Conservation (phyloP, 805 yeast species). For the Phaffomyces antillensis region DNA sequence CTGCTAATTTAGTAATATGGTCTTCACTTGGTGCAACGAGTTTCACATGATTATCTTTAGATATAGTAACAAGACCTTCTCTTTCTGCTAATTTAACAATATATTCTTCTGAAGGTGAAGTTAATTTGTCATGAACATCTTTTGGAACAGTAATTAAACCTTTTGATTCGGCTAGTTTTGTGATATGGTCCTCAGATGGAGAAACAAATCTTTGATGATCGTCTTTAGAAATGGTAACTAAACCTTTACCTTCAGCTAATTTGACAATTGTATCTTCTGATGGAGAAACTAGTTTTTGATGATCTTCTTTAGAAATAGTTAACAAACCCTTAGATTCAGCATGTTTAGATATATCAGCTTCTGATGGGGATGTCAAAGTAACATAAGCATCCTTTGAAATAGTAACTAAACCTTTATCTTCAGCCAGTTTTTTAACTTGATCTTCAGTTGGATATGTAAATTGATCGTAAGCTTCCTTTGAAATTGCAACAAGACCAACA, state of each 20-base stretch:
- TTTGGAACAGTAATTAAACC: no score
- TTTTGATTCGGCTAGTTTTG: no score
- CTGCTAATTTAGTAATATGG: constrained; percentile 4
- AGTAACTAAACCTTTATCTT: constrained; percentile 7
- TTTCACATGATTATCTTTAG: constrained; percentile 7
- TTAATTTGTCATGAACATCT: no score
- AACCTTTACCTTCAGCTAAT: constrained; percentile 4
- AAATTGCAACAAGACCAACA: constrained; percentile 9
- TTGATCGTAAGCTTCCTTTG: not conserved
- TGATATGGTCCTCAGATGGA: constrained; percentile 15
- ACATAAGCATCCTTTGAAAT: no score
- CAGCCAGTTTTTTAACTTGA: constrained; percentile 16
- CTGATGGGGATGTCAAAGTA: constrained; percentile 5
- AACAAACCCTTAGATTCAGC: constrained; percentile 2
- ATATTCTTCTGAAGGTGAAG: no score
- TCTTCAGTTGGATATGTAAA: constrained; percentile 7
- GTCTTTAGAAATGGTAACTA: constrained; percentile 4
- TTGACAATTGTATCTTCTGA: not conserved
- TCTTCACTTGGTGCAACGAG: constrained; percentile 9
- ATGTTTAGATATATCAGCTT: constrained; percentile 17
- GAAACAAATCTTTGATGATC: not conserved
- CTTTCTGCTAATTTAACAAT: no score
- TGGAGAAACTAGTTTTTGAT: constrained; percentile 6
- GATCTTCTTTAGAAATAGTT: constrained; percentile 17
- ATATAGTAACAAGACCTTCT: constrained; percentile 5